These are phyloP conservation scores for Shiraia sp. DNA, from an alignment of 2,329 filamentous ascomycete genomes.

Conservation along the genomic window DNA sequence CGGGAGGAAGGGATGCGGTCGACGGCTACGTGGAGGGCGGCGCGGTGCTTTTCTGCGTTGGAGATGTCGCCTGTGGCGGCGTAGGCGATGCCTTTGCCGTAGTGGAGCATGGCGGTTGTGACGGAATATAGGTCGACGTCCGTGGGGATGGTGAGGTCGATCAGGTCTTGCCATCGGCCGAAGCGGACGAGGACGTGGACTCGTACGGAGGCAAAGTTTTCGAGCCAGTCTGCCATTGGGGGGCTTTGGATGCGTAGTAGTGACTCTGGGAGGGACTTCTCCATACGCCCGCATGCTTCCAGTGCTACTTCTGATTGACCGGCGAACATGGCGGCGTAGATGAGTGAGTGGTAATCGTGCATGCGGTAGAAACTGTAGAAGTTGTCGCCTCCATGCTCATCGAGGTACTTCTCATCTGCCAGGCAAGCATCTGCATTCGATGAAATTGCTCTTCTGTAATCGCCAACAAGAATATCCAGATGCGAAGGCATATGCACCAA, in stretches of 20 bases:
- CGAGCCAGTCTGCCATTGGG: conserved; percentile 79
- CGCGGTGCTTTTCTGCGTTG: conserved; percentile 58
- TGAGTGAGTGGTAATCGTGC: conserved; percentile 74
- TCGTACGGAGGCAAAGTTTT: conserved; percentile 69
- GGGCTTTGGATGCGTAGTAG: conserved; percentile 67
- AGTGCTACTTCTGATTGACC: conserved; percentile 67
- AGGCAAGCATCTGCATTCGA: conserved; percentile 69
- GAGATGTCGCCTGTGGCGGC: conserved; percentile 61
- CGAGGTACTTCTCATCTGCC: conserved; percentile 70
- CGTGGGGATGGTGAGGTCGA: conserved; percentile 58
- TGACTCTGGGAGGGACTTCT: conserved; percentile 64
- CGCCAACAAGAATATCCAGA: conserved; percentile 72
- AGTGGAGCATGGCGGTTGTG: conserved; percentile 69
- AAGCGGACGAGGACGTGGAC: conserved; percentile 74
- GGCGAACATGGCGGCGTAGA: conserved; percentile 79
- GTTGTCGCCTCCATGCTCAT: conserved; percentile 62
- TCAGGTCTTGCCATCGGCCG: conserved; percentile 70
- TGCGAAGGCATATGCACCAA: conserved; percentile 78
- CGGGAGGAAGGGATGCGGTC: conserved; percentile 61
- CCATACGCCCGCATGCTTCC: conserved; percentile 62
- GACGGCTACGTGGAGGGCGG: conserved; percentile 57
- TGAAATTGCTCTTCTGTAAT: conserved; percentile 68
- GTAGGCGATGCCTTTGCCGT: conserved; percentile 69
- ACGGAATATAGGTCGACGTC: conserved; percentile 68
- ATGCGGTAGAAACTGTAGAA: conserved; percentile 79